Evolutionary conservation across 2,329 filamentous ascomycete genomes (phyloP), one percentile per base, ranked within the genome.

Genomic region (Botryotinia globosa): DNA sequence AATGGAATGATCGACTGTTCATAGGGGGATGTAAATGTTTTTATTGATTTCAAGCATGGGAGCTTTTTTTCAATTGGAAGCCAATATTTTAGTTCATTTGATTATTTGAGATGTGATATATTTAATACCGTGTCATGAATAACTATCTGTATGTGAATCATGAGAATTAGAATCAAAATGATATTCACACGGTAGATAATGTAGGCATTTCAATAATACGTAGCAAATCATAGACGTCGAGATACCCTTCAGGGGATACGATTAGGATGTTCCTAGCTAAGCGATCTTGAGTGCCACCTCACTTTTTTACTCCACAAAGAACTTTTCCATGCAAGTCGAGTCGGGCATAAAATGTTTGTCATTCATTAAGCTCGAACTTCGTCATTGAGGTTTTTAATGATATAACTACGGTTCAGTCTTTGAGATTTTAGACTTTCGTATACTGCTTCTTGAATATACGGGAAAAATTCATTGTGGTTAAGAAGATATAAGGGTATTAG

Each of bases 1-100:
- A 62, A 68, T 62, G 69, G 48, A 69, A 63, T 51, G 56, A 72
- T 74, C 76, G 71, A 75, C 64, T 79, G 76, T 76, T 75, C 74
- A 78, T 78, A 77, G 74, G 74, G 51, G 37, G 61, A 66, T 68
- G 69, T 75, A 76, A 75, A 75, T 79, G 77, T 80, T 79, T 78
- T 79, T 77, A 79, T 79, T 75, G 76, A 74, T 73, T 63, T 75
- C 74, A 74, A 66, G 75, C 74, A 74, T 72, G 64, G 45, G 65
- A 69, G 70, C 70, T 67, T 72, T 67, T 67, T 54, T 61, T 72
- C 63, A 67, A 72, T 68, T 29, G 64, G 63, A 68, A 72, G 42
- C 70, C 59, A 72, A 64, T 66, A 54, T 71, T 71, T 69, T 61
- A 62, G 54, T 61, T 69, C 54, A 69, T 32, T 44, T 58, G 66